phyloP scores from a whole-genome alignment of 805 yeast genomes.

The Cyberlindnera veronae region DNA sequence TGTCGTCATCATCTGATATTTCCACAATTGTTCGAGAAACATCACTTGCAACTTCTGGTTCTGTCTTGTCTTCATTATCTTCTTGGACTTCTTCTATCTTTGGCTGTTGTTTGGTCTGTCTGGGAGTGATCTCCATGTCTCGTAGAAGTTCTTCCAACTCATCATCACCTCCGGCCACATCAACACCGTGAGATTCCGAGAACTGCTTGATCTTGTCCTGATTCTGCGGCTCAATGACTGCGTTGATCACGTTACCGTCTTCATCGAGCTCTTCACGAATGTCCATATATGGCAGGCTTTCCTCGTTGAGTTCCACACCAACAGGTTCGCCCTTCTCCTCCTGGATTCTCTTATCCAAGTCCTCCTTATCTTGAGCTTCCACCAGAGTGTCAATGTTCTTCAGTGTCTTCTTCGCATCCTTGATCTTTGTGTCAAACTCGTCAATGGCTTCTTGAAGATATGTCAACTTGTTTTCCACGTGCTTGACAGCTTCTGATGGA shows the following conservation, averaged over 20 bases:
- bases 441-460: conserved; percentile 35
- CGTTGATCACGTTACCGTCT: conserved; percentile 60
- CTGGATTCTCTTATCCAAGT: conserved; percentile 1
- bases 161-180: conserved; percentile 15
- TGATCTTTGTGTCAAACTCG: conserved; percentile 37
- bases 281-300: conserved; percentile 68
- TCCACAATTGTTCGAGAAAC: too few relatives aligned
- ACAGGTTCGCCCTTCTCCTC: conserved; percentile 11
- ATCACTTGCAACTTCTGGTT: too few relatives aligned
- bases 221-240: conserved; percentile 41
- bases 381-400: conserved; percentile 30
- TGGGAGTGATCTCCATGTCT: conserved; percentile 24
- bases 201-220: conserved; percentile 24
- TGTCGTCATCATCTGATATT: too few relatives aligned
- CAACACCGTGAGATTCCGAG: conserved; percentile 16
- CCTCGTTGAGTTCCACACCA: conserved; percentile 31
- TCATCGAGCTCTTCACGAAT: conserved; percentile 84
- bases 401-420: conserved; percentile 35
- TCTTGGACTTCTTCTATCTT: conserved; percentile 14
- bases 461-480: conserved; percentile 28
- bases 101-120: conserved; percentile 4
- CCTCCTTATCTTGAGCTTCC: conserved; percentile 10
- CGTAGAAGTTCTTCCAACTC: conserved; percentile 30
- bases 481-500: conserved; percentile 29
- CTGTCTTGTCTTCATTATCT: conserved; percentile 1